Evolutionary conservation across 192 early-diverging fungal species (phyloP), one percentile per base, ranked within the genome.

Genomic region (Backusella sp.): DNA sequence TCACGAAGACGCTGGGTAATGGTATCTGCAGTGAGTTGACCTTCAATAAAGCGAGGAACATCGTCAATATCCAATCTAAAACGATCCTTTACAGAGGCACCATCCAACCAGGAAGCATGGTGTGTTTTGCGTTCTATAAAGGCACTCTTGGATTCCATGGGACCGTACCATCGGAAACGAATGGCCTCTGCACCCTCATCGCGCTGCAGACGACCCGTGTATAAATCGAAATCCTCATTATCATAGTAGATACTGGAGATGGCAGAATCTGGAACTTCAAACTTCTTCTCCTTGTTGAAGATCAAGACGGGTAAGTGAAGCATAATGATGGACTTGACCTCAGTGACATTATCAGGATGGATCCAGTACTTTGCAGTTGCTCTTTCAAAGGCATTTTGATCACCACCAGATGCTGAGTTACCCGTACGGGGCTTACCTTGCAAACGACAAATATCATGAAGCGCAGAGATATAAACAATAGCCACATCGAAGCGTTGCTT

Each of bases 401-500:
- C 82, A 70, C 78, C 78, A 70, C 80, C 80, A 26, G 76, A 73
- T 9, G 80, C 78, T 11, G 81, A 49, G 76, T 79, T 79, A 28
- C 77, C 81, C 6, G 73, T 79, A 52, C 77, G 72, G 19, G 81
- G 70, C 28, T 76, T 77, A 44, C 81, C 81, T 34, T 75, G 85
- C 66, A 88, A 85, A 26, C 53, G 53, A 23, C 53, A 59, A 12
- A 59, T 59, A 59, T 59, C 53, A 59, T 59, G 53, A 59, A 59
- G 53, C 23, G 53, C 53, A 23, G 53, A 59, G 23, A 59, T 71
- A 30, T 26, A 89, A 23, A 98, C 86, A 59, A 99, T 89, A 32
- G 96, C 88, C 37, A 86, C 87, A 76, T 98, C 96, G 86, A 95
- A 97, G 82, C 94, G 94, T 77, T 94, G 91, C 73, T 94, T 90